These are phyloP conservation scores for Saccharomycopsis fodiens DNA, from an alignment of 805 yeast genomes.

Conservation along the genomic window DNA sequence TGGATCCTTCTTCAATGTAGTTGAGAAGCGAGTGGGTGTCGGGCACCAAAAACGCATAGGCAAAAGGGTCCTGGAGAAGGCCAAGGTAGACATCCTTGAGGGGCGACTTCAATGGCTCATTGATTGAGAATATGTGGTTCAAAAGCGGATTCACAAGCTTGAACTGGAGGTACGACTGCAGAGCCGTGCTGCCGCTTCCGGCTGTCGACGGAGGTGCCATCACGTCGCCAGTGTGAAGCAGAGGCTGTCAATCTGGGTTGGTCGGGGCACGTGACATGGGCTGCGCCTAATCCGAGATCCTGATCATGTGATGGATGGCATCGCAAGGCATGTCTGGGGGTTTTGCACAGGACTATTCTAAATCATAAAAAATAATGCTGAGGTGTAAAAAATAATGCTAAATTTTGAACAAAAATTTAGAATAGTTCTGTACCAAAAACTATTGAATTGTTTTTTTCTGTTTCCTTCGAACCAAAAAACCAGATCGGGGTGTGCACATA, in stretches of 20 bases:
- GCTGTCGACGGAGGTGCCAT: background rate
- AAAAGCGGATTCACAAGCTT: conserved; percentile 19
- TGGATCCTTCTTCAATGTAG: conserved; percentile 7
- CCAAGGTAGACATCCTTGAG: conserved; percentile 14
- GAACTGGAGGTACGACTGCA: conserved; percentile 12
- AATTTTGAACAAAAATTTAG: no score
- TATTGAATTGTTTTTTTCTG: no score
- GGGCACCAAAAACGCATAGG: conserved; percentile 19
- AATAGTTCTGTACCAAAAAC: no score
- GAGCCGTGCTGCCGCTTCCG: background rate
- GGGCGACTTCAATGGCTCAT: conserved; percentile 18
- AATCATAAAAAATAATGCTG: no score
- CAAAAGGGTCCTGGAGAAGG: conserved; percentile 12
- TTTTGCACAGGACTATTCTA: no score
- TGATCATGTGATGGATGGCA: no score
- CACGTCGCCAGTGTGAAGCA: no score
- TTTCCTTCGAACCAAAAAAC: no score
- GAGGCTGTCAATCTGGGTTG: background rate
- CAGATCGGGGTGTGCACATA: no score
- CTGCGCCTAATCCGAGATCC: no score
- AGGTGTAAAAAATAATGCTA: no score
- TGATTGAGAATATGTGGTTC: conserved; percentile 14
- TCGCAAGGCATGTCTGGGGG: no score
- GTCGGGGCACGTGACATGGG: background rate
- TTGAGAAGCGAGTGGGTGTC: conserved; percentile 12